Base-by-base conservation (phyloP, 225 moss, liverwort and hornwort species). In the Neckera pumila region DNA sequence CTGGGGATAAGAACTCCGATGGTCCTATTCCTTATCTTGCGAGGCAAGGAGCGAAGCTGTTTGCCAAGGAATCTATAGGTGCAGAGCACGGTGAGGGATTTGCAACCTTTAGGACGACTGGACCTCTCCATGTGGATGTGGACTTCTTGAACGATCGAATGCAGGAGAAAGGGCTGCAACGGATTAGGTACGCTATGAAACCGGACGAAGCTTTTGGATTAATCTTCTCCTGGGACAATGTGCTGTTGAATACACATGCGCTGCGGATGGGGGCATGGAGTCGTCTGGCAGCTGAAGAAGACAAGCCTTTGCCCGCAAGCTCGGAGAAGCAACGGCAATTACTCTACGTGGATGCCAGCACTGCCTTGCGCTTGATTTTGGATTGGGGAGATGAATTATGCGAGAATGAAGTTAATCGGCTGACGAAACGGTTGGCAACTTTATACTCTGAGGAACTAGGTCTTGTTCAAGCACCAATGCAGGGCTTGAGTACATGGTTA, bases 201-300 rank as follows among this genome's bases (percentile, higher is more conserved):
- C 97, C 98, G 49, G 98, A 98, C 84, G 98, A 98, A 90, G 98
- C 98, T 56, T 97, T 98, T 81, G 98, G 98, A 38, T 92, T 98
- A 14, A 98, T 98, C 83, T 98, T 96, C 85, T 97, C 98, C 36
- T 99, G 97, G 98, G 98, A 99, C 90, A 99, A 99, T 67, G 98
- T 99, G 78, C 91, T 99, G 67, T 93, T 96, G 89, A 95, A 99
- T 86, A 97, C 98, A 18, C 92, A 95, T 72, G 93, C 96, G 51
- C 89, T 97, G 59, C 94, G 96, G 88, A 92, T 99, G 92, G 95
- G 94, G 76, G 95, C 96, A 42, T 99, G 98, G 98, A 93, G 91
- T 92, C 90, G 91, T 80, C 97, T 99, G 54, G 97, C 98, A 76
- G 91, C 64, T 40, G 98, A 99, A 89, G 98, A 99, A 91, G 95